Evolutionary conservation across 2,329 filamentous ascomycete species (phyloP).

Genomic region (Ceratocystis lukuohia): DNA sequence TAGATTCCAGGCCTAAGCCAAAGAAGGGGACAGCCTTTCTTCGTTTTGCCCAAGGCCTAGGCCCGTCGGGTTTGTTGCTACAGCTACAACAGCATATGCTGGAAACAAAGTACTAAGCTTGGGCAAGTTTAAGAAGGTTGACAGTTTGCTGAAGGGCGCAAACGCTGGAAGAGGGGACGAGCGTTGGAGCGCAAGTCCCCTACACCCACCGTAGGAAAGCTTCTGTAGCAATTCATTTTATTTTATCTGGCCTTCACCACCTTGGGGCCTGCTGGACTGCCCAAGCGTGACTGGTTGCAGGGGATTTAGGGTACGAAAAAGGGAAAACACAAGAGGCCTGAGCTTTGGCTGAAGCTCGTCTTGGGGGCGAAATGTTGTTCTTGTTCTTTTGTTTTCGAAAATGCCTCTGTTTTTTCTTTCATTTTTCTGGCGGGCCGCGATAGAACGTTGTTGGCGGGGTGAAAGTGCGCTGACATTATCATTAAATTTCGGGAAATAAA

Average conservation of each 20-base stretch:
- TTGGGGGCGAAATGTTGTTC: neutral
- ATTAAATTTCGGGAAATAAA: neutral
- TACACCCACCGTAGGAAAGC: constrained; percentile 1
- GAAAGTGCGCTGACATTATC: neutral
- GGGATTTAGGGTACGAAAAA: neutral
- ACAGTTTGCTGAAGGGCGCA: neutral
- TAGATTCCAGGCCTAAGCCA: neutral
- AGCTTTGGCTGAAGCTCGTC: neutral
- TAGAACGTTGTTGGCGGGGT: neutral
- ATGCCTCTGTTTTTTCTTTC: neutral
- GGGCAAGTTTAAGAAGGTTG: neutral
- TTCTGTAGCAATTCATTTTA: neutral
- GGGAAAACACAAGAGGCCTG: neutral
- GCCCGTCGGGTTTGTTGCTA: neutral
- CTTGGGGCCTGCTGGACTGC: neutral
- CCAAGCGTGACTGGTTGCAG: neutral
- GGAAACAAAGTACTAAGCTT: neutral
- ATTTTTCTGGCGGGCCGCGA: neutral
- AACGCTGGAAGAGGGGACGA: neutral
- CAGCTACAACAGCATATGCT: neutral
- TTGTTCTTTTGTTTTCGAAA: neutral
- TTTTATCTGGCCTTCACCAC: neutral
- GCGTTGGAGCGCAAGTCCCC: neutral
- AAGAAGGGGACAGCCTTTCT: neutral
- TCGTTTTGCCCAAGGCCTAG: neutral